Conservation (phyloP, 2,329 filamentous ascomycete genomes). For the Byssothecium circinans region DNA sequence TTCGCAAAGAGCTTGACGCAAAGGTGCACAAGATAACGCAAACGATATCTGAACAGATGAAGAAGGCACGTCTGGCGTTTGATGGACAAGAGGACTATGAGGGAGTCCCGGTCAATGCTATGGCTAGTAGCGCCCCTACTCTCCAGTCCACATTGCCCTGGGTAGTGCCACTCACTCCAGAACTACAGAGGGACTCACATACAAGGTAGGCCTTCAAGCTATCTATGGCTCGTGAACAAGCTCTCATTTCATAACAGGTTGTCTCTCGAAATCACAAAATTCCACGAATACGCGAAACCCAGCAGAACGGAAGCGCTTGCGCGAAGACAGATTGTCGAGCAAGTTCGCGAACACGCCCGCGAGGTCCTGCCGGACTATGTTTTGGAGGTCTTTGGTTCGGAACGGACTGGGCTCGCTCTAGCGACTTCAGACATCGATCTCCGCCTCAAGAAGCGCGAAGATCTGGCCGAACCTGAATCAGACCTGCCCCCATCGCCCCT, state of each 20-base stretch:
- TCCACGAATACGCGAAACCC: constrained; percentile 38
- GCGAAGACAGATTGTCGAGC: constrained; percentile 37
- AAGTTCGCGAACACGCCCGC: constrained; percentile 25
- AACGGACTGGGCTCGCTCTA: constrained; percentile 54
- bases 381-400: constrained; percentile 57
- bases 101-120: constrained; percentile 20
- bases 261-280: constrained; percentile 28
- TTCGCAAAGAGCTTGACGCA: not conserved
- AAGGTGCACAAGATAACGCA: not conserved
- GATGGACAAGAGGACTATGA: constrained; percentile 18
- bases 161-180: constrained; percentile 7
- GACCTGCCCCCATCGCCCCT: constrained; percentile 18
- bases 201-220: constrained; percentile 14
- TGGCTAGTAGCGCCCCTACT: not conserved
- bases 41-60: constrained; percentile 8
- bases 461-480: constrained; percentile 2
- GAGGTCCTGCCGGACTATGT: constrained; percentile 22
- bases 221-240: not conserved
- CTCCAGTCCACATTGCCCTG: constrained; percentile 22
- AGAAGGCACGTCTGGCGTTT: constrained; percentile 10
- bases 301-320: constrained; percentile 47
- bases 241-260: constrained; percentile 16
- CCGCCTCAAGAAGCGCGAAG: constrained; percentile 33
- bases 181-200: not conserved
- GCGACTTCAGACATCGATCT: constrained; percentile 59